Conservation (phyloP, 2,329 filamentous ascomycete species). For the Xylaria sp. region DNA sequence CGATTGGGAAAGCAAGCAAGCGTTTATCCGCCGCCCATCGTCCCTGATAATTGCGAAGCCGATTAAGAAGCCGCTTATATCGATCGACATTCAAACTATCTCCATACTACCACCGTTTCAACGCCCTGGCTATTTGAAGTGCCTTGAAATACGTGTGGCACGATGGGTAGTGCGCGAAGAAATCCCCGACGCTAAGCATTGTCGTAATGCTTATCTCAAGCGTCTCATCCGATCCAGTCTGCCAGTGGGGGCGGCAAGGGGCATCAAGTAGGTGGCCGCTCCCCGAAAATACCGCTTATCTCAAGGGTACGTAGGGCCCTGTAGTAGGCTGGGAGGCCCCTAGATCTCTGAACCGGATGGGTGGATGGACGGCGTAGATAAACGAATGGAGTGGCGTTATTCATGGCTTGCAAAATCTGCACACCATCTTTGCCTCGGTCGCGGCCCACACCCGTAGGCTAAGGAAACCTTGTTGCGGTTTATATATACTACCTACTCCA, state of each 20-base stretch:
- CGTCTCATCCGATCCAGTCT: not conserved
- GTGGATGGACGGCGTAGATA: too few species aligned
- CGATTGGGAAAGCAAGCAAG: not conserved
- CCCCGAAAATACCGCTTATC: conserved; percentile 10
- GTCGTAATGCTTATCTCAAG: not conserved
- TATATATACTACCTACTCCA: conserved; percentile 12
- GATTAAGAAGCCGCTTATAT: not conserved
- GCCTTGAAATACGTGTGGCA: not conserved
- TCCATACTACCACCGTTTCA: not conserved
- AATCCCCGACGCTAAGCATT: not conserved
- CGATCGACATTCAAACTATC: not conserved
- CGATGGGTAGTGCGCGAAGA: not conserved
- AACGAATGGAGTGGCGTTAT: conserved; percentile 9
- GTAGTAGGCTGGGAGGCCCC: too few species aligned
- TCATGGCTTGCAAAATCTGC: conserved; percentile 9
- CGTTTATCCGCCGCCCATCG: not conserved
- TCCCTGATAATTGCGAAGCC: too few species aligned
- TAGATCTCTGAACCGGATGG: too few species aligned
- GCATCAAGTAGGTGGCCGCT: not conserved
- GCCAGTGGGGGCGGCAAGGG: not conserved
- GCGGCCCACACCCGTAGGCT: not conserved
- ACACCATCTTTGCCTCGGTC: not conserved
- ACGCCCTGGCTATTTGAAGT: not conserved
- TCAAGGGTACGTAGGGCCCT: not conserved
- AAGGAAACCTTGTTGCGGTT: too few species aligned